Evolutionary conservation across 1,139 yeast species (phyloP).

Genomic region (Sugiyamaella neomexicana): DNA sequence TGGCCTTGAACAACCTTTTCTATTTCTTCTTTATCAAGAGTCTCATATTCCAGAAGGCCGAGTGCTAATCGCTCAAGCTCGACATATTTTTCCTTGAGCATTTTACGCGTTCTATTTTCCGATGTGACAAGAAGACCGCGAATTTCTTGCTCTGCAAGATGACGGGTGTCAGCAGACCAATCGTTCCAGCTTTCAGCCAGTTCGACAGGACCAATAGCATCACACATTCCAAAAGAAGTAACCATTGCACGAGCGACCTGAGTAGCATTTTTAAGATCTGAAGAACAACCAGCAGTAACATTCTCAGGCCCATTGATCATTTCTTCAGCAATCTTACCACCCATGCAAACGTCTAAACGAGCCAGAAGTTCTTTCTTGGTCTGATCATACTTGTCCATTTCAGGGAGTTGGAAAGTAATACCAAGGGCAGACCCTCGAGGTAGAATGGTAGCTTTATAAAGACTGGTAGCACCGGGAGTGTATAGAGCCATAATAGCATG

Average conservation of each 20-base stretch:
- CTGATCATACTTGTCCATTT: constrained; percentile 95
- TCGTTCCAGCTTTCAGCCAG: constrained; percentile 84
- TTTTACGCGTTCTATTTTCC: constrained; percentile 72
- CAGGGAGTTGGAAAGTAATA: constrained; percentile 94
- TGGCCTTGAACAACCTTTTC: constrained; percentile 82
- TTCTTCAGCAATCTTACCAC: constrained; percentile 97
- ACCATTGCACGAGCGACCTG: constrained; percentile 96
- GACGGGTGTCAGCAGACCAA: constrained; percentile 88
- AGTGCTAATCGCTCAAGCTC: constrained; percentile 88
- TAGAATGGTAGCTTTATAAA: constrained; percentile 93
- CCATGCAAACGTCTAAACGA: constrained; percentile 95
- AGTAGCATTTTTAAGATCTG: constrained; percentile 88
- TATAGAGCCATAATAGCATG: constrained; percentile 97
- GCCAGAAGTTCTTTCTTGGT: constrained; percentile 89
- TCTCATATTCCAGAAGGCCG: constrained; percentile 93
- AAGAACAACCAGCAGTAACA: constrained; percentile 92
- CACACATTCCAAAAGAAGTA: constrained; percentile 95
- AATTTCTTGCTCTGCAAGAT: constrained; percentile 90
- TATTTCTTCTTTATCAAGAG: constrained; percentile 88
- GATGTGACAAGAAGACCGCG: constrained; percentile 69
- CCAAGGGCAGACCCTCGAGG: constrained; percentile 98
- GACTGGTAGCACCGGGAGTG: constrained; percentile 92
- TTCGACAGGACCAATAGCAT: constrained; percentile 86
- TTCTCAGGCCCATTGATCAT: constrained; percentile 85
- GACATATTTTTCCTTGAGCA: constrained; percentile 59